These are phyloP conservation scores for Aureobasidium sp. DNA, from an alignment of 2,329 filamentous ascomycete genomes.

Conservation along the genomic window DNA sequence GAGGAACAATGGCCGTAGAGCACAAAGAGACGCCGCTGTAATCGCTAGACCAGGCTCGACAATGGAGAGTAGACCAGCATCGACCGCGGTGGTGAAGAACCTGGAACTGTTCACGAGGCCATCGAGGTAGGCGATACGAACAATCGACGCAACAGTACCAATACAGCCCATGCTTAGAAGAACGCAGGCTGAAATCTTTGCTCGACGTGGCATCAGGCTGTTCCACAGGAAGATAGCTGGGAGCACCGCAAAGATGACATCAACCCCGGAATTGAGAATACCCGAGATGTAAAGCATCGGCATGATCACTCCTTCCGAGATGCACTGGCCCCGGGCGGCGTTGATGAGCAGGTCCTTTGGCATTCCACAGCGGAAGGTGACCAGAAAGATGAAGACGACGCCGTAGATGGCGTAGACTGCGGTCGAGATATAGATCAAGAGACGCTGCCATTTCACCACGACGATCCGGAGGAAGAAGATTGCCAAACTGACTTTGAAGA, in stretches of 20 bases:
- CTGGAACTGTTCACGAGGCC: not conserved
- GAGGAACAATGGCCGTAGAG: conserved; percentile 18
- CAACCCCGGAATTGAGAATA: conserved; percentile 8
- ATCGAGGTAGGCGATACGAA: conserved; percentile 12
- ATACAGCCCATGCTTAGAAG: conserved; percentile 11
- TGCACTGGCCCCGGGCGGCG: conserved; percentile 8
- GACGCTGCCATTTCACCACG: conserved; percentile 10
- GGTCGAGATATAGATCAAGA: not conserved
- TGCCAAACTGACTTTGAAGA: conserved; percentile 14
- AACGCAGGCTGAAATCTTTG: conserved; percentile 9
- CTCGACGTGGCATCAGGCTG: conserved; percentile 8
- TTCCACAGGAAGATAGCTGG: conserved; percentile 11
- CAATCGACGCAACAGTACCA: conserved; percentile 11
- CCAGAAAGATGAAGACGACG: not conserved
- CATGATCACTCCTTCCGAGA: not conserved
- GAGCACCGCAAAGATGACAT: conserved; percentile 9
- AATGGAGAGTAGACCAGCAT: conserved; percentile 14
- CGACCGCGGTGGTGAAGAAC: conserved; percentile 9
- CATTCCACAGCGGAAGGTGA: not conserved
- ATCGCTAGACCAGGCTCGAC: conserved; percentile 19
- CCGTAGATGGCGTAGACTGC: not conserved
- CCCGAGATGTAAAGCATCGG: conserved; percentile 12
- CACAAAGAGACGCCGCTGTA: conserved; percentile 16
- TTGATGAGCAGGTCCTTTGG: conserved; percentile 4
- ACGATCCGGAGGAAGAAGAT: conserved; percentile 15